Base-by-base conservation (phyloP, 345 rosid species). In the Brassica incana region DNA sequence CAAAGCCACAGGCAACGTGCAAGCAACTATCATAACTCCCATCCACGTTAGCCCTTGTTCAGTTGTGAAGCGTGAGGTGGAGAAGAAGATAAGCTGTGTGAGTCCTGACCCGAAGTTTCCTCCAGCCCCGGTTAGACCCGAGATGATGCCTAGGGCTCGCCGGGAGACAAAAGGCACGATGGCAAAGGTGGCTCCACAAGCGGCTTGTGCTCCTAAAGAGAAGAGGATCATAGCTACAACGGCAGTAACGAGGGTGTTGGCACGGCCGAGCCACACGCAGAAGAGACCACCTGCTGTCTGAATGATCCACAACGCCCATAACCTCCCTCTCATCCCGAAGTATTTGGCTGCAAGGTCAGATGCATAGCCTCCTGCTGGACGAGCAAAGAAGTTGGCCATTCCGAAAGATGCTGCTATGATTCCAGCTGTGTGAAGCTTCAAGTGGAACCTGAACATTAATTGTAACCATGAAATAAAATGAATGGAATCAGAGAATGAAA, bases 81-180 rank as follows among this genome's bases (percentile, higher is more conserved):
- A 82, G 74, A 88, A 88, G 43, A 87, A 88, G 40, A 85, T 10
- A 0, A 85, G 69, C n/a, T 88, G 91, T 15, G 91, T 88, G 38
- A 87, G 76, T 0, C 89, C 87, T 5, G 90, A 88, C 6, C 89
- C 91, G 64, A 88, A 86, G 77, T 86, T 88, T 1, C 91, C 91
- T 8, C 91, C 89, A 0, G 89, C 89, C 0, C 88, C 91, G 3
- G 88, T 88, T 1, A 88, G 67, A 1, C 89, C 91, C 0, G 88
- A 84, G 48, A 88, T 86, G 7, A 88, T 77, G 0, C 90, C 90
- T 6, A 88, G 81, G 0, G 91, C 84, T 33, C 92, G 75, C 1
- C 92, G 78, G 5, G 92, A 88, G 71, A 87, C 77, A 80, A 88
- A 88, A 0, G 88, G 92, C 0, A 87, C 84, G 25, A 88, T 80